Percentiles rank a stretch among this genome's conserved stretches.
phyloP scores from a whole-genome alignment of 805 yeast species.

The Lachancea nothofagi region DNA sequence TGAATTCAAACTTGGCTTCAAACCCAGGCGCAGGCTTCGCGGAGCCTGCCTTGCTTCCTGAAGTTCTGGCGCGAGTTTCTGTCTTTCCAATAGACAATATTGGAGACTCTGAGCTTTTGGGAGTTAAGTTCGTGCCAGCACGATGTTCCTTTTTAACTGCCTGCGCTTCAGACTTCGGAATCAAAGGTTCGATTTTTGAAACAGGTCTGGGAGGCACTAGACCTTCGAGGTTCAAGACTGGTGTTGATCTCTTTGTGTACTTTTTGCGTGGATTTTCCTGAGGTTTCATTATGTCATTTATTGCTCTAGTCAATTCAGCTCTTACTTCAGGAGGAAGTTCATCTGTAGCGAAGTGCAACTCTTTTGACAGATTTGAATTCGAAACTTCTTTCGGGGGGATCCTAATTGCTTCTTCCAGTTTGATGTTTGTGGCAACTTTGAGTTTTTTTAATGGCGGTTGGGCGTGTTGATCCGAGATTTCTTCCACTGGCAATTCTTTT shows the following conservation, averaged over 20 bases:
- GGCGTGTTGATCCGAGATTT: conserved; percentile 2
- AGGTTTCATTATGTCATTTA: conserved; percentile 5
- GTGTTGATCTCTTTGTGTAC: conserved; percentile 17
- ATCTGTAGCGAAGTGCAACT: neutral
- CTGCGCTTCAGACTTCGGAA: neutral
- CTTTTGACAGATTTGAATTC: neutral
- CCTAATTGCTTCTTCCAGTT: conserved; percentile 2
- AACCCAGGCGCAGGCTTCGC: conserved; percentile 1
- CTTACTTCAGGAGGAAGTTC: conserved; percentile 7
- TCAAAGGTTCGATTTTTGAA: neutral
- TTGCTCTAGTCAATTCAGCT: conserved; percentile 3
- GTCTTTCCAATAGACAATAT: neutral
- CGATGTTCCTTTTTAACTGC: neutral
- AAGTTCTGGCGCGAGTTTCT: neutral
- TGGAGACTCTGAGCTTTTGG: neutral
- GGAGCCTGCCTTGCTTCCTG: neutral
- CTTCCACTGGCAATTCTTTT: conserved; percentile 10
- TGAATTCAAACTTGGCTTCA: conserved; percentile 6
- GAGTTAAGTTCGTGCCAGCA: neutral
- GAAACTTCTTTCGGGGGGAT: neutral
- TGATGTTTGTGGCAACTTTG: conserved; percentile 2
- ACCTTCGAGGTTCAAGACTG: conserved; percentile 29
- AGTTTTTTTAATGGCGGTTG: neutral
- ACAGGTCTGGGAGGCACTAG: conserved; percentile 24
- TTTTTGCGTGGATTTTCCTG: conserved; percentile 6